Evolutionary conservation across 176 grass and related monocot species (phyloP), one percentile per base, ranked within the genome.

Genomic region (Alloteropsis semialata): DNA sequence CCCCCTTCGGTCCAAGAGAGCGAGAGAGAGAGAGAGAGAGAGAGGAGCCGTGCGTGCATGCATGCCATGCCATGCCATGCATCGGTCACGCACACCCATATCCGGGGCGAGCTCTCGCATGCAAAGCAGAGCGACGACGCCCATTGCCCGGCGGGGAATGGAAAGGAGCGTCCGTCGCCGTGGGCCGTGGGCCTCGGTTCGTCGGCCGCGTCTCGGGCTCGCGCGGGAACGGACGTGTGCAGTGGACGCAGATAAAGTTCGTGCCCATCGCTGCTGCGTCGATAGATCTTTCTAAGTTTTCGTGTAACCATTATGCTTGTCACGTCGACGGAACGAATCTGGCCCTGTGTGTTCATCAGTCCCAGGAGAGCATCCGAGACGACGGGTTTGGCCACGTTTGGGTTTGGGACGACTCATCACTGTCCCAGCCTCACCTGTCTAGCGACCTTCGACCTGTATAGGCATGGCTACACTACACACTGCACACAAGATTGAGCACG

Each of bases 81-180:
- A 39, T 32, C 78, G 63, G 72, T 72, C 86, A 34, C 86, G 56
- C 75, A 62, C 41, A 69, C 46, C 62, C 65, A 71, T 80, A 12
- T n/a, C n/a, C n/a, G n/a, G n/a, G n/a, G n/a, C n/a, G 56, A 27
- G 5, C 56, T 27, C 25, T 59, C 56, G 46, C 71, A 36, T 70
- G 75, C 75, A 29, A 85, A 85, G 51, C 74, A 71, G 75, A 22
- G 30, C 65, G 37, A 8, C 67, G 66, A 69, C 27, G 46, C 21
- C 48, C 64, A 8, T 70, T 72, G 63, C 69, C 83, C 84, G 6
- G 72, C 65, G 84, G 22, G 49, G 75, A 76, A 78, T 29, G 32
- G 81, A 34, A 80, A 27, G 62, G 32, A 28, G 48, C 78, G 78
- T 63, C 74, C 78, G 78, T 63, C 74, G 74, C 27, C 74, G 54